These are phyloP conservation scores for Candida lessepsii DNA, from an alignment of 805 yeast genomes.

Conservation along the genomic window DNA sequence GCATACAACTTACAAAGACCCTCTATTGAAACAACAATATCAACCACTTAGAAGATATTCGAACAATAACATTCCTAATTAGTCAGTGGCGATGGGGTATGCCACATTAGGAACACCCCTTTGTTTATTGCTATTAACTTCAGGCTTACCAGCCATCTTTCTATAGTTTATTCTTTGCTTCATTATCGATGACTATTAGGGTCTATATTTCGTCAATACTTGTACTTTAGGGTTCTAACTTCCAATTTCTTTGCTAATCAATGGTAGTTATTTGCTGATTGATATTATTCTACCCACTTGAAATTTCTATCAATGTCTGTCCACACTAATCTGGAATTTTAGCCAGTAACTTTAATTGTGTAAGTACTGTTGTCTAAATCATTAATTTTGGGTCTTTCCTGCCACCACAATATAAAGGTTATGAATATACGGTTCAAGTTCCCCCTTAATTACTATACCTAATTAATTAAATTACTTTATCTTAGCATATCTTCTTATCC, in stretches of 20 bases:
- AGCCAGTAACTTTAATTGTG: constrained; percentile 1
- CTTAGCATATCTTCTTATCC: neutral
- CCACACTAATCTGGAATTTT: neutral
- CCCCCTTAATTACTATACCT: neutral
- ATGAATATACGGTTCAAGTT: neutral
- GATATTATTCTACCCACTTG: neutral
- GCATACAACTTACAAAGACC: constrained; percentile 2
- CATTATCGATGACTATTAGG: no score
- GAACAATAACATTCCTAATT: neutral
- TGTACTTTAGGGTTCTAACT: no score
- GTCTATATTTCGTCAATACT: no score
- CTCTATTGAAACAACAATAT: neutral
- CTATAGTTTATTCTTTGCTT: neutral
- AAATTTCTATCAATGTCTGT: neutral
- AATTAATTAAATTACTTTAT: no score
- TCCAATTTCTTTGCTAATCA: no score
- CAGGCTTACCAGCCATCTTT: constrained; percentile 1
- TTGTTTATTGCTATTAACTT: neutral
- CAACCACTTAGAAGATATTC: neutral
- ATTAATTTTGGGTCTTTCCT: no score
- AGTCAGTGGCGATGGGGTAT: neutral
- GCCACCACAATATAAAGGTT: neutral
- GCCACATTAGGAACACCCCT: neutral
- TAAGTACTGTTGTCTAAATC: no score
- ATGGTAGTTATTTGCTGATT: neutral